Percentiles rank a stretch among this genome's conserved stretches.
These are phyloP conservation scores for Hypoxylon rickii DNA, from an alignment of 495 filamentous ascomycete genomes.

Conservation along the genomic window DNA sequence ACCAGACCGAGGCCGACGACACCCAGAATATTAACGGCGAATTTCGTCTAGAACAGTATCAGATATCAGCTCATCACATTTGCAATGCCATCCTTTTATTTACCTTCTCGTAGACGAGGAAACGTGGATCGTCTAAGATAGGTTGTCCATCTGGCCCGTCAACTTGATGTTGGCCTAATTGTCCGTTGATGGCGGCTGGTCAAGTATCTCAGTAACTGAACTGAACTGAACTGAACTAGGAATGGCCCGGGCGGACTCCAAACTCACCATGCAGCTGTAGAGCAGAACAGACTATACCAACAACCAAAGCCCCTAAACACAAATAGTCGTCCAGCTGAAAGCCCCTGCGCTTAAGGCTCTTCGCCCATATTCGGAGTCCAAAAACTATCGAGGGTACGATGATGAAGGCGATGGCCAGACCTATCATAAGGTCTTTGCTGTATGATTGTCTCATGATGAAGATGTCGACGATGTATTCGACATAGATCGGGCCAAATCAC, in stretches of 20 bases:
- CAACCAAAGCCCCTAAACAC: not conserved
- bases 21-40: slow-evolving; percentile 52
- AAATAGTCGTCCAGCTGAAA: not conserved
- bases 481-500: no score
- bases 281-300: not conserved
- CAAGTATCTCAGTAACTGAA: not conserved
- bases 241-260: no score
- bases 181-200: slow-evolving; percentile 25
- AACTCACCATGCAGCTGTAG: not conserved
- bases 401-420: not conserved
- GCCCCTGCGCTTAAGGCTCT: not conserved
- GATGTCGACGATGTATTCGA: not conserved
- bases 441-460: not conserved
- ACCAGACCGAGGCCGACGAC: slow-evolving; percentile 56
- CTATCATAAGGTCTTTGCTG: not conserved
- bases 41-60: slow-evolving; percentile 11
- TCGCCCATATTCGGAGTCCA: not conserved
- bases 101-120: slow-evolving; percentile 36
- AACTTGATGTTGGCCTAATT: slow-evolving; percentile 37
- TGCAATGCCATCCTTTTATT: not conserved
- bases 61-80: not conserved
- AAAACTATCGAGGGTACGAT: not conserved
- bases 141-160: slow-evolving; percentile 25
- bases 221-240: no score
- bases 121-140: slow-evolving; percentile 34